Evolutionary conservation across 83 land plant genomes (phyloP), one percentile per base, ranked within the genome.

Genomic region (Picea mariana): DNA sequence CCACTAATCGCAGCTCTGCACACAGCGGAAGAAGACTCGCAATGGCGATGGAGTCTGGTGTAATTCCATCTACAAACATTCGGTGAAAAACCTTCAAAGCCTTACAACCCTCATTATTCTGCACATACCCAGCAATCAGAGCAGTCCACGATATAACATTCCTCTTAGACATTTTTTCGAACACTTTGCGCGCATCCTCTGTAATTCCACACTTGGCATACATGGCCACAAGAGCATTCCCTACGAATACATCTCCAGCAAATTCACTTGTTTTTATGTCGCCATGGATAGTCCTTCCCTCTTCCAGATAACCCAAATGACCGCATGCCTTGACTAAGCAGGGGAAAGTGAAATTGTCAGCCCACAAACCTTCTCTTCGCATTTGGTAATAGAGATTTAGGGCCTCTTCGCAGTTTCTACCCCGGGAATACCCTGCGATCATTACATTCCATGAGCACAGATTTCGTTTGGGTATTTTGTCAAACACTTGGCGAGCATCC

Each of bases 251-350:
- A 66, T 21, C 24, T 5, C 87, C 77, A 23, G 79, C 64, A 42
- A 85, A 75, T 34, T 58, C 87, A 81, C 80, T 86, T n/a, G 31
- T 47, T 9, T 77, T 23, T 24, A 77, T 23, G 16, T 55, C 62
- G 0, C 31, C 62, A 5, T 77, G 79, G 5, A 77, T 8, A n/a
- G 9, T 55, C 23, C 52, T 55, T 0, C 62, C 79, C 60, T 77
- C n/a, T 5, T 20, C 6, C n/a, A 86, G 1, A 11, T 17, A 55
- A 66, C 89, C 85, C 52, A 90, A 64, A 12, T 78, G 84, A 17
- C 88, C 84, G 80, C 90, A 92, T 0, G 88, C 93, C 49, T 90
- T 89, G n/a, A 87, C 86, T 26, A 93, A 82, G 1, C 85, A 87
- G 47, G 88, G 85, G 85, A 91, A 89, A 24, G 90, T 91, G 40